phyloP scores from a whole-genome alignment of 1,284 basidiomycete genomes.

The Apiotrichum brassicae region DNA sequence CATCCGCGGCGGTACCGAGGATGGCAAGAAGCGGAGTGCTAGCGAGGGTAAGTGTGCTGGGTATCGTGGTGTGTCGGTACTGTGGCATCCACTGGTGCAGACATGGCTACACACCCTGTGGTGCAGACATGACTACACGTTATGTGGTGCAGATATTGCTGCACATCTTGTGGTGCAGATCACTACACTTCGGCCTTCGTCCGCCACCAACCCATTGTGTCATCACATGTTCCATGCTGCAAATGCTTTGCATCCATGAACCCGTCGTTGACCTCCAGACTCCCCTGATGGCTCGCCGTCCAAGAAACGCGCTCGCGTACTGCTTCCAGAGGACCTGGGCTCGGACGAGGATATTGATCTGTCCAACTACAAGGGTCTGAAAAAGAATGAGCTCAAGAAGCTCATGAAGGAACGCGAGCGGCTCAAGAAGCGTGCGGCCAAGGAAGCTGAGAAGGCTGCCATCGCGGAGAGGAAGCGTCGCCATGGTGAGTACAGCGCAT shows the following conservation, averaged over 20 bases:
- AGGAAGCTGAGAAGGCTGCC: constrained; percentile 50
- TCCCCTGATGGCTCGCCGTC: constrained; percentile 16
- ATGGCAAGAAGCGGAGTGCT: constrained; percentile 27
- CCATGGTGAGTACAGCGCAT: constrained; percentile 51
- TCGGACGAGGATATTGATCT: constrained; percentile 22
- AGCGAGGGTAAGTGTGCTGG: constrained; percentile 31
- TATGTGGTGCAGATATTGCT: no score
- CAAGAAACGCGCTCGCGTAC: constrained; percentile 36
- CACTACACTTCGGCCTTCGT: no score
- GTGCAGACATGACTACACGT: no score
- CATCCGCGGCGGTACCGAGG: constrained; percentile 18
- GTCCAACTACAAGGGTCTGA: constrained; percentile 26
- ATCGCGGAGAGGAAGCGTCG: constrained; percentile 62
- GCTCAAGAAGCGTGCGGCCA: constrained; percentile 63
- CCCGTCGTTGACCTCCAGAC: constrained; percentile 2
- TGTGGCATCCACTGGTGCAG: no score
- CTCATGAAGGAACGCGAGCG: constrained; percentile 34
- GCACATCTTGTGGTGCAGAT: no score
- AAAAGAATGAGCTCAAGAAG: constrained; percentile 41
- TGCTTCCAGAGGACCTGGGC: constrained; percentile 45
- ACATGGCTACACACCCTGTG: no score
- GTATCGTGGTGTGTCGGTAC: background rate
- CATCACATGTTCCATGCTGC: background rate
- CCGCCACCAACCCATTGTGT: no score
- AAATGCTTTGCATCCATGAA: background rate